Evolutionary conservation across 768 basidiomycete genomes (phyloP).

Genomic region (Trametes cubensis): DNA sequence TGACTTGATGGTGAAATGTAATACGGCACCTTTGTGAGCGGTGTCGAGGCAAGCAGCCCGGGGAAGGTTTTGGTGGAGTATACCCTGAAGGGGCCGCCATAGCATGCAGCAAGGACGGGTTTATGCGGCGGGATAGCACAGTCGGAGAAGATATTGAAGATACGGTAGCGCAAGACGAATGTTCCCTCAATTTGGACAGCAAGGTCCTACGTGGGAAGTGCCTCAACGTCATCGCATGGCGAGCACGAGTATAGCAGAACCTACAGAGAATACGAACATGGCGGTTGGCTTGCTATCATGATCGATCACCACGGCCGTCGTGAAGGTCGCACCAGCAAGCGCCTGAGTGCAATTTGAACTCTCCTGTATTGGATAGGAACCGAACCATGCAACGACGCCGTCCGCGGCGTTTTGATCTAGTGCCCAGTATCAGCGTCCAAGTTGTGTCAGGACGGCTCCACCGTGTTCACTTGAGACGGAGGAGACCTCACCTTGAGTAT

Average conservation of each 20-base stretch:
- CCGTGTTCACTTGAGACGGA: too few species aligned
- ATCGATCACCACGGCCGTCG: constrained; percentile 26
- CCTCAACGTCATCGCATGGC: neutral
- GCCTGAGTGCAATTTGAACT: constrained; percentile 51
- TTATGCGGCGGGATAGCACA: neutral
- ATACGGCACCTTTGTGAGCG: constrained; percentile 60
- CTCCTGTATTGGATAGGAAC: constrained; percentile 47
- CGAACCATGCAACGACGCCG: constrained; percentile 45
- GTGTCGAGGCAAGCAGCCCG: constrained; percentile 64
- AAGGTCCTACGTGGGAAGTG: constrained; percentile 49
- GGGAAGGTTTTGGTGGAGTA: constrained; percentile 76
- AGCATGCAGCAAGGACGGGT: constrained; percentile 63
- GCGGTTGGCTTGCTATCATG: constrained; percentile 53
- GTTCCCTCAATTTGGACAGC: constrained; percentile 68
- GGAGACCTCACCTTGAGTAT: too few species aligned
- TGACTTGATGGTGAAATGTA: neutral
- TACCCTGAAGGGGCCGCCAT: constrained; percentile 63
- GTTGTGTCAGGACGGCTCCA: too few species aligned
- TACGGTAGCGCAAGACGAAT: constrained; percentile 68
- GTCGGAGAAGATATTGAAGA: constrained; percentile 53
- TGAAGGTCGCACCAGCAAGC: constrained; percentile 49
- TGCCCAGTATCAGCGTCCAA: too few species aligned
- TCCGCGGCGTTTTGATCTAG: too few species aligned
- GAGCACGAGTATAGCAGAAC: neutral
- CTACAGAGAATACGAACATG: constrained; percentile 66